phyloP scores from a whole-genome alignment of 164 flowering plant species.

The Kingdonia uniflora region DNA sequence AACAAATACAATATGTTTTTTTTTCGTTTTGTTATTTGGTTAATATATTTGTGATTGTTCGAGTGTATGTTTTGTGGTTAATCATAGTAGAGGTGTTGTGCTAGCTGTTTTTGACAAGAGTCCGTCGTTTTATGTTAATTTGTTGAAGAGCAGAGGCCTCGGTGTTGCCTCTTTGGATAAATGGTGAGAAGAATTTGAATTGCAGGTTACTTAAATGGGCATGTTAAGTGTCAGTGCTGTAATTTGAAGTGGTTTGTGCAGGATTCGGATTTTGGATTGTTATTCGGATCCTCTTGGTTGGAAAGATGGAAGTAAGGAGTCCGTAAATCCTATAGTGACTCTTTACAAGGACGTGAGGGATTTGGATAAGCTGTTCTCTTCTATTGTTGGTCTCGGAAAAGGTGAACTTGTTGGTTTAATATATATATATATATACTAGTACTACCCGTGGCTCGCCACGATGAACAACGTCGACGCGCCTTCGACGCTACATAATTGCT shows the following conservation, averaged over 20 bases:
- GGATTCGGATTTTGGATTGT: slow-evolving; percentile 79
- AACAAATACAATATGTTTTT: not conserved
- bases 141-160: slow-evolving; percentile 45
- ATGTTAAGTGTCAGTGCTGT: not conserved
- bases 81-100: slow-evolving; percentile 50
- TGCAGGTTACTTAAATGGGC: not conserved
- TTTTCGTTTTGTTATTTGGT: not conserved
- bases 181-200: slow-evolving; percentile 25
- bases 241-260: slow-evolving; percentile 10
- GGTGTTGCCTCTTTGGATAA: slow-evolving; percentile 25
- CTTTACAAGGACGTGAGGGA: slow-evolving; percentile 47
- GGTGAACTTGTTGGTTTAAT: slow-evolving; percentile 25
- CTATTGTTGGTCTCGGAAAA: slow-evolving; percentile 52
- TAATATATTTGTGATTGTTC: not conserved
- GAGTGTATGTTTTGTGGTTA: not conserved
- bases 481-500: too few species aligned
- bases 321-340: slow-evolving; percentile 13
- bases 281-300: slow-evolving; percentile 93
- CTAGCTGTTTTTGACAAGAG: slow-evolving; percentile 50
- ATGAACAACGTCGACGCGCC: too few species aligned
- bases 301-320: slow-evolving; percentile 33
- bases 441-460: too few species aligned
- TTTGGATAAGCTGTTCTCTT: slow-evolving; percentile 41
- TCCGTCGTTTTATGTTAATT: slow-evolving; percentile 50
- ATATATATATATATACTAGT: too few species aligned